Evolutionary conservation across 2,329 filamentous ascomycete genomes (phyloP), one percentile per base, ranked within the genome.

Genomic region (Trichoderma brevicompactum): DNA sequence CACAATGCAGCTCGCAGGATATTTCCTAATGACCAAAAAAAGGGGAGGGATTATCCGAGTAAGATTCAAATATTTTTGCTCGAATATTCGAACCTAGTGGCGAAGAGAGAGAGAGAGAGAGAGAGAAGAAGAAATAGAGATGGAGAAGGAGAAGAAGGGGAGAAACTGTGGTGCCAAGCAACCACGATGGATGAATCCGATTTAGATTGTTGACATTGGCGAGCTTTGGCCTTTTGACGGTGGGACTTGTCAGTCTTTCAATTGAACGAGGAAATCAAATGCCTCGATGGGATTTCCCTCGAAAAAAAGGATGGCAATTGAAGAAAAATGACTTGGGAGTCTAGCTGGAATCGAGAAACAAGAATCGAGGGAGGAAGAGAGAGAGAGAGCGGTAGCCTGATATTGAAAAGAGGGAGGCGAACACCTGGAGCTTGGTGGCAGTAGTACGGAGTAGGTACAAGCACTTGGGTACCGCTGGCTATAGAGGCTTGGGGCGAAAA

Each of bases 361-460:
- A 54, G 52, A 41, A 41, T 54, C 52, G 52, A 38, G 49, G 41
- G 38, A 17, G 36, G 19, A 61, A 36, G n/a, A 43, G n/a, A n/a
- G 38, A 34, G 44, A 53, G 59, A 63, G 49, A 63, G 49, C 15
- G 41, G 56, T 40, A 50, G 59, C 41, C 28, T 62, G 59, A 63
- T 63, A 52, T 58, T 58, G 48, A 50, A 63, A 63, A 28, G 49
- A 63, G 59, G 59, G 59, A 63, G 59, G 59, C 40, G 59, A 63
- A 32, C 28, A 17, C 23, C 23, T 36, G 55, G 23, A 36, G 19
- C 55, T 9, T 54, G 52, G 6, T 23, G 12, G 34, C 15, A 28
- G 36, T 9, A 19, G 52, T 28, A 50, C 23, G 23, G 23, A 28
- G 23, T 28, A 28, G 23, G 23, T 28, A 28, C 23, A 28, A 28